Base-by-base conservation (phyloP, 1,284 basidiomycete species). In the Pseudozyma thailandica region DNA sequence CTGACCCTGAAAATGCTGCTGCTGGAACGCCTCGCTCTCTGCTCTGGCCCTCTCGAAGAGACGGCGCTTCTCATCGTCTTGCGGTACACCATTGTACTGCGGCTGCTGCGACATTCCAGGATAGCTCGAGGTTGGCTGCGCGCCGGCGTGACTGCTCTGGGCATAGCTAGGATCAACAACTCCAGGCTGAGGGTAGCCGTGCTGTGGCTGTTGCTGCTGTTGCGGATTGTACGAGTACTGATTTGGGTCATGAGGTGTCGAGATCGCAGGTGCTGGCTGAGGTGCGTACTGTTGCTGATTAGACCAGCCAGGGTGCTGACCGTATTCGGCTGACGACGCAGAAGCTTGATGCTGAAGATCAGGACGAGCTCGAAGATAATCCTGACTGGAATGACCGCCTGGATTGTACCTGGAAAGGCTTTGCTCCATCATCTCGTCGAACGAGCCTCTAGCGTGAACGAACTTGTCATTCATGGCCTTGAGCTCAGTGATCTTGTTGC, bases 391-490 rank as follows among this genome's bases (percentile, higher is more conserved):
- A 5, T 69, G 72, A 9, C 55, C 73, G 16, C 50, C 63, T 2
- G 73, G 75, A 37, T 82, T 87, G 78, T 92, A 90, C 64, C 89
- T 86, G 2, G 91, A 89, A 16, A 93, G 85, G 76, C 90, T 91
- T 64, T 92, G 91, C 83, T 93, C 92, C 92, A 93, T 93, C 90
- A 93, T 92, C 25, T 89, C 85, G 78, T 94, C 92, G 73, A 92
- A 93, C 46, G 92, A 91, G 4, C 89, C 88, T 18, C 91, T 86
- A 7, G 92, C 92, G 52, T 89, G 89, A 25, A 92, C 88, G 74
- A 94, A 94, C 12, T 88, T 91, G 84, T 93, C 92, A 79, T 93
- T 93, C 91, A 94, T 92, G 0, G 90, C 89, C 12, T 92, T 90
- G 45, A 94, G 86, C 82, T 94, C 92, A 31, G 73, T 63, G 39